These are phyloP conservation scores for Fragaria iinumae DNA, from an alignment of 306 rosid genomes.

Conservation along the genomic window DNA sequence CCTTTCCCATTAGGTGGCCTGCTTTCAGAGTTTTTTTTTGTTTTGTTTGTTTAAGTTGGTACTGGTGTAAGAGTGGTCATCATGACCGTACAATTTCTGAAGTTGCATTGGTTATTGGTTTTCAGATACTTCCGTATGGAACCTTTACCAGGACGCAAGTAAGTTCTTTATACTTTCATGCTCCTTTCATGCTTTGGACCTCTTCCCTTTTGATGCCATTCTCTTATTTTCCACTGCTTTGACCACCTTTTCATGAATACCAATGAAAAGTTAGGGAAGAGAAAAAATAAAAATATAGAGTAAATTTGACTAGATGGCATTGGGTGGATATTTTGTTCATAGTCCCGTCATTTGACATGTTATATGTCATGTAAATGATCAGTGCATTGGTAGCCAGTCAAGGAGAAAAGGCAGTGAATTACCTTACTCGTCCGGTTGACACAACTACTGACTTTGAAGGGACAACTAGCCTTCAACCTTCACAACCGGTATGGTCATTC, in stretches of 20 bases:
- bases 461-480: conserved; percentile 79
- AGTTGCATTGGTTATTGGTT: conserved; percentile 21
- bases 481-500: conserved; percentile 56
- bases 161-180: conserved; percentile 30
- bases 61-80: neutral
- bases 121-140: conserved; percentile 86
- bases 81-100: neutral
- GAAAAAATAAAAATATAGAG: neutral
- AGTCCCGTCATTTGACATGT: conserved; percentile 31
- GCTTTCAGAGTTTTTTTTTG: neutral
- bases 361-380: conserved; percentile 37
- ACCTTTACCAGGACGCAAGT: conserved; percentile 92
- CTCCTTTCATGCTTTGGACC: conserved; percentile 14
- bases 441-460: conserved; percentile 93
- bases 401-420: conserved; percentile 82
- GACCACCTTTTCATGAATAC: neutral
- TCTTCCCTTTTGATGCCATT: conserved; percentile 10
- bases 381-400: conserved; percentile 84
- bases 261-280: neutral
- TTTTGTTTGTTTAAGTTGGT: neutral
- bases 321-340: neutral
- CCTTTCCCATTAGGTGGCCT: neutral
- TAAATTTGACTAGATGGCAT: conserved; percentile 21
- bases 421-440: conserved; percentile 92
- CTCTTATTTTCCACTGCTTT: conserved; percentile 6